Base-by-base conservation (phyloP, 306 rosid genomes). In the Castanospermum australe region DNA sequence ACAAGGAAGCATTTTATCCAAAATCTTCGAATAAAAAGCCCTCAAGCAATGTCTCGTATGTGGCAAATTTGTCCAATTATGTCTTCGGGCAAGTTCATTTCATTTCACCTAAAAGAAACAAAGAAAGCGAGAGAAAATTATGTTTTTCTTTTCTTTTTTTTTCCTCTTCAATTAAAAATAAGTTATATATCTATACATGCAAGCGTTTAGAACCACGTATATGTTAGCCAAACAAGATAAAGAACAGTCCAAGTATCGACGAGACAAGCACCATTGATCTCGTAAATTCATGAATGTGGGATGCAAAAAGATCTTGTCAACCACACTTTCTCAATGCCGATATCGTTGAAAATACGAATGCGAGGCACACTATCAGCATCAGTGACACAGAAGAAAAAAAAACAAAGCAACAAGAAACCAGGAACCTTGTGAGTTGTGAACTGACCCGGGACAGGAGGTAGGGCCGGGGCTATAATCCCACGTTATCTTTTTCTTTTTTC, bases 1-100 rank as follows among this genome's bases (percentile, higher is more conserved):
- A 82, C 86, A 85, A 86, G 91, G 70, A 81, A 81, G 30, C 79
- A 72, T 81, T 79, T 77, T 42, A 79, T 76, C 74, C 64, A 41
- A 78, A 62, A 54, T 24, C 28, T 25, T 15, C 32, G 54, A 78
- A 68, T 45, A 10, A 67, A 77, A 48, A 54, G 13, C 38, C 62
- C 45, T 10, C 28, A 39, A 81, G 66, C 50, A 54, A 51, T 62
- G 47, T 47, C 67, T 75, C 65, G 8, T 62, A 36, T 67, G 20
- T 55, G 15, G 44, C 8, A 72, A 71, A 41, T 13, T 38, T 74
- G 56, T 74, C 70, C 57, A 66, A 10, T 47, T 36, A 60, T 71
- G 11, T 21, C 4, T 3, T 17, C 0, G 8, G 32, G 6, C n/a
- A n/a, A n/a, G n/a, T 47, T 61, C 2, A 48, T 70, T 59, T 13